Evolutionary conservation across 148 eudicot genomes (phyloP).

Genomic region (Camellia japonica): DNA sequence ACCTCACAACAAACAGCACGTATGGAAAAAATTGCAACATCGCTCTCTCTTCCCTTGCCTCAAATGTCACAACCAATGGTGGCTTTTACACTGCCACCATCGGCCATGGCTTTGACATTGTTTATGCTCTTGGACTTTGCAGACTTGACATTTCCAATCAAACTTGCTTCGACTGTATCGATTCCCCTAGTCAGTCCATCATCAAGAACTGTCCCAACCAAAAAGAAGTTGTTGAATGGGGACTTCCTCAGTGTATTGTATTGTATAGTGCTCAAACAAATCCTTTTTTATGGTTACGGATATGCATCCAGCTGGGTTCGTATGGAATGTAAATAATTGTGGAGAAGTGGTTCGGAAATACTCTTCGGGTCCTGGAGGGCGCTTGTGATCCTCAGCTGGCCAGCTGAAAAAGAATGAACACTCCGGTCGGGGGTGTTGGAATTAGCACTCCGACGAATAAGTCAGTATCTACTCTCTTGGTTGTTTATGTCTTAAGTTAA

Average conservation of each 20-base stretch:
- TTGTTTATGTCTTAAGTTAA: no score
- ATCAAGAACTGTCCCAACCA: background rate
- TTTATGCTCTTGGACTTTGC: background rate
- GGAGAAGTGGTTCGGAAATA: no score
- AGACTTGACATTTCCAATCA: background rate
- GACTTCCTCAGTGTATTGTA: background rate
- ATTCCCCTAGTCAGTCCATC: background rate
- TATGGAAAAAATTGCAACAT: background rate
- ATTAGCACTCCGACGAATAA: no score
- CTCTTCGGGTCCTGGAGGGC: no score
- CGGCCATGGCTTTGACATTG: background rate
- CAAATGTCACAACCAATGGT: background rate
- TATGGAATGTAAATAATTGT: no score
- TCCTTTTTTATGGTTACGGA: background rate
- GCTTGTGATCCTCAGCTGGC: no score
- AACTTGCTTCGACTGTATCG: background rate
- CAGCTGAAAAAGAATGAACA: no score
- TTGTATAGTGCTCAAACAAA: background rate
- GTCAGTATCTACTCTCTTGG: no score
- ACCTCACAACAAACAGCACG: background rate
- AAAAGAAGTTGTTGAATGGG: background rate
- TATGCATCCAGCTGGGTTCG: background rate
- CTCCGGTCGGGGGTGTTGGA: no score
- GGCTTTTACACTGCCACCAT: background rate
- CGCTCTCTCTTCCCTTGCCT: conserved; percentile 5